Conservation (phyloP, 108 stramenopile species). For the Cyclotella baltica region DNA sequence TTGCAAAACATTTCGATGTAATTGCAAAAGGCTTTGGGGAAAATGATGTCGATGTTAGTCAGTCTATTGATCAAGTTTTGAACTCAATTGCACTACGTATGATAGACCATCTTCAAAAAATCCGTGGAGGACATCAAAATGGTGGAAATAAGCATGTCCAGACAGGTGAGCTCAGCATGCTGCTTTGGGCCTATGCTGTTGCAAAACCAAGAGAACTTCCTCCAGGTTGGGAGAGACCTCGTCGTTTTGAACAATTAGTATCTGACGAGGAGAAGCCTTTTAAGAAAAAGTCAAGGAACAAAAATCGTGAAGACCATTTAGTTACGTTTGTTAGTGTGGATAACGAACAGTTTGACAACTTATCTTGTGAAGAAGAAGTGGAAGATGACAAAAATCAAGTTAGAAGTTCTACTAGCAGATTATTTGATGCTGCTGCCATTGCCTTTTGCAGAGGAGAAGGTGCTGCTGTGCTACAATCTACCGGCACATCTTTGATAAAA, state of each 20-base stretch:
- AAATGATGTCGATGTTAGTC: conserved; percentile 22
- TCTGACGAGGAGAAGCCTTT: not conserved
- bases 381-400: not conserved
- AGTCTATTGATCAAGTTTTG: conserved; percentile 53
- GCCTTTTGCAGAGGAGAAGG: conserved; percentile 60
- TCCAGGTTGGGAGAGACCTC: conserved; percentile 77
- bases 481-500: conserved; percentile 33
- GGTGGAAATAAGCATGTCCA: conserved; percentile 34
- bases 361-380: not conserved
- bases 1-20: conserved; percentile 76
- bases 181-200: conserved; percentile 79
- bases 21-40: no score
- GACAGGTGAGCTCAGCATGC: conserved; percentile 80
- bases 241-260: conserved; percentile 55
- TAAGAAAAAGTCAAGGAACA: conserved; percentile 3
- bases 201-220: conserved; percentile 63
- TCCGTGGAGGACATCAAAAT: conserved; percentile 5
- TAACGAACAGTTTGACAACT: conserved; percentile 2
- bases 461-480: conserved; percentile 17
- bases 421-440: conserved; percentile 77
- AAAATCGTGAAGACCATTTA: conserved; percentile 22
- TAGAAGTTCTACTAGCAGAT: conserved; percentile 28
- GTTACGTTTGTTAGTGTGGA: conserved; percentile 61
- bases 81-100: conserved; percentile 68
- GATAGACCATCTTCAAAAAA: conserved; percentile 33